Evolutionary conservation across 768 basidiomycete genomes (phyloP).

Genomic region (Xerocomus potaroensis): DNA sequence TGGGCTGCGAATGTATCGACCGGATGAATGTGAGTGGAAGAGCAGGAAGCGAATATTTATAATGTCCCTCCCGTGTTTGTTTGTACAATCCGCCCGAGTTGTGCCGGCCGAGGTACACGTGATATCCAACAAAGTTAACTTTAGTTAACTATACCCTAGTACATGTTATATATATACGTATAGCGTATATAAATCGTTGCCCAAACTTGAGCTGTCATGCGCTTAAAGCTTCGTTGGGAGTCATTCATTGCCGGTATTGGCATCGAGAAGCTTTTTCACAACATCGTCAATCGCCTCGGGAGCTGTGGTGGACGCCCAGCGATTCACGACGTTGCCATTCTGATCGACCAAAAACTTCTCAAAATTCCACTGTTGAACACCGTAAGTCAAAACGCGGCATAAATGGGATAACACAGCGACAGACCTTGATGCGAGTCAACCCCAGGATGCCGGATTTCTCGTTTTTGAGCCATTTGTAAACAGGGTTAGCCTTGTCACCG

Average conservation of each 20-base stretch:
- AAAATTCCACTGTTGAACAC: conserved; percentile 75
- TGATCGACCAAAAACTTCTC: conserved; percentile 84
- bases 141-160: too few relatives aligned
- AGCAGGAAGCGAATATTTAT: conserved; percentile 24
- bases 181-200: neutral
- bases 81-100: conserved; percentile 13
- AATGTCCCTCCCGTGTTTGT: conserved; percentile 15
- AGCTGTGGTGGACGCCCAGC: conserved; percentile 74
- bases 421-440: conserved; percentile 68
- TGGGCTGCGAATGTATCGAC: neutral
- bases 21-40: neutral
- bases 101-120: neutral
- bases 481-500: conserved; percentile 76
- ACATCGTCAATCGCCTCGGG: conserved; percentile 60
- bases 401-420: conserved; percentile 9
- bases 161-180: neutral
- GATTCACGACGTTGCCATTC: conserved; percentile 68
- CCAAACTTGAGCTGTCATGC: too few relatives aligned
- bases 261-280: conserved; percentile 53
- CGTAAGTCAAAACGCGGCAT: neutral
- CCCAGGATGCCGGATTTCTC: conserved; percentile 74
- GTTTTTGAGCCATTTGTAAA: conserved; percentile 81
- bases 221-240: conserved; percentile 17
- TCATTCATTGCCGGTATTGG: conserved; percentile 13
- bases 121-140: too few relatives aligned